Percentiles rank a stretch among this genome's conserved stretches.
phyloP scores from a whole-genome alignment of 805 yeast genomes.

The Starmerella roubikii region DNA sequence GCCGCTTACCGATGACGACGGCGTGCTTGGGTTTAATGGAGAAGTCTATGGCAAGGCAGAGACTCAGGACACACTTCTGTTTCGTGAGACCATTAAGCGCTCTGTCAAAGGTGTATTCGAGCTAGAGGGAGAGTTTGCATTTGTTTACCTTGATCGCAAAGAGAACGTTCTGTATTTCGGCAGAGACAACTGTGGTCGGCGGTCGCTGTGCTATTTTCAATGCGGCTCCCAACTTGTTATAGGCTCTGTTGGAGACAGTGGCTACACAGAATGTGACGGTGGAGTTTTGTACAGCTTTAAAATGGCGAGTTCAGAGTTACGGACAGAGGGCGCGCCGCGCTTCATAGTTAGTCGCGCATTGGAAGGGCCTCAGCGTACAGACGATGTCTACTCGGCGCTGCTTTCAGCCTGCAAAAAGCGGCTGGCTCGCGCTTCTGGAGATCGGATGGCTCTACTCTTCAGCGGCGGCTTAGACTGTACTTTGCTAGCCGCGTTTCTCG shows the following conservation, averaged over 20 bases:
- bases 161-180: slow-evolving; percentile 49
- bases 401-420: slow-evolving; percentile 14
- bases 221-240: slow-evolving; percentile 15
- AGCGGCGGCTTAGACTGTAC: slow-evolving; percentile 97
- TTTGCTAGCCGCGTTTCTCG: slow-evolving; percentile 40
- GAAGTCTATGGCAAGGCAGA: slow-evolving; percentile 51
- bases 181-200: slow-evolving; percentile 67
- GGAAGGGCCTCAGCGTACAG: no score
- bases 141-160: slow-evolving; percentile 31
- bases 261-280: slow-evolving; percentile 18
- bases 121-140: slow-evolving; percentile 76
- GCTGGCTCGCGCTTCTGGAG: slow-evolving; percentile 4
- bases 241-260: slow-evolving; percentile 12
- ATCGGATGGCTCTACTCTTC: slow-evolving; percentile 48
- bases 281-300: background rate
- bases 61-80: slow-evolving; percentile 22
- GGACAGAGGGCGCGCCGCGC: no score
- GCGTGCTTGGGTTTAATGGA: slow-evolving; percentile 71
- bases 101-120: slow-evolving; percentile 23
- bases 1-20: slow-evolving; percentile 35
- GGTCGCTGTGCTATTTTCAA: slow-evolving; percentile 47
- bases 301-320: no score
- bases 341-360: no score
- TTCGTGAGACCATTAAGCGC: slow-evolving; percentile 30
- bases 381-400: no score